Conservation (phyloP, 768 basidiomycete species). For the Boletus sensibilis region DNA sequence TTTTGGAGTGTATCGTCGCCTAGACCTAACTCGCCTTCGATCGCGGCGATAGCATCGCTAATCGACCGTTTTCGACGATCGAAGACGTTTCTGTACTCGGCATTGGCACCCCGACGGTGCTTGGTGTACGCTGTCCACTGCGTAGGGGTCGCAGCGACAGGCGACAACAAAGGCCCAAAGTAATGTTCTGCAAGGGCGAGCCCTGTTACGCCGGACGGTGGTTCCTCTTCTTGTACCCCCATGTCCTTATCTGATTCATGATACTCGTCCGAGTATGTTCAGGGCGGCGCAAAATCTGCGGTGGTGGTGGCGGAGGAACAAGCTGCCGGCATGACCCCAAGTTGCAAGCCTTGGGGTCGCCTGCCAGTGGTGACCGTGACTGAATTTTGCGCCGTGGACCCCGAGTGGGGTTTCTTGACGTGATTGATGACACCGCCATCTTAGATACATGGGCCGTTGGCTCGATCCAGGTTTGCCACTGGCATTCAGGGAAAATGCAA, state of each 20-base stretch:
- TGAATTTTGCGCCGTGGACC: too few relatives aligned
- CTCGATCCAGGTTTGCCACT: too few relatives aligned
- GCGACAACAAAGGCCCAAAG: constrained; percentile 10
- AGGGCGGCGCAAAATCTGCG: too few relatives aligned
- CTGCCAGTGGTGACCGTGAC: too few relatives aligned
- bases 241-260: too few relatives aligned
- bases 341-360: too few relatives aligned
- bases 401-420: too few relatives aligned
- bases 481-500: too few relatives aligned
- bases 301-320: too few relatives aligned
- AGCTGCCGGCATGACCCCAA: too few relatives aligned
- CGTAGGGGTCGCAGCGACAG: neutral
- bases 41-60: neutral
- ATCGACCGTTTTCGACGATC: neutral
- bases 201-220: neutral
- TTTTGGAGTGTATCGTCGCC: constrained; percentile 1
- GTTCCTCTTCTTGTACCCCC: neutral
- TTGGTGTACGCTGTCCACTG: constrained; percentile 4
- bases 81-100: neutral
- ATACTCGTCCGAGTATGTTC: neutral
- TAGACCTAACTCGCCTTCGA: constrained; percentile 6
- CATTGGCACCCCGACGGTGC: constrained; percentile 4
- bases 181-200: constrained; percentile 4
- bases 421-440: too few relatives aligned
- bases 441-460: too few relatives aligned